These are phyloP conservation scores for Uronychia binucleata DNA, from an alignment of 73 alveolate species.

Conservation along the genomic window DNA sequence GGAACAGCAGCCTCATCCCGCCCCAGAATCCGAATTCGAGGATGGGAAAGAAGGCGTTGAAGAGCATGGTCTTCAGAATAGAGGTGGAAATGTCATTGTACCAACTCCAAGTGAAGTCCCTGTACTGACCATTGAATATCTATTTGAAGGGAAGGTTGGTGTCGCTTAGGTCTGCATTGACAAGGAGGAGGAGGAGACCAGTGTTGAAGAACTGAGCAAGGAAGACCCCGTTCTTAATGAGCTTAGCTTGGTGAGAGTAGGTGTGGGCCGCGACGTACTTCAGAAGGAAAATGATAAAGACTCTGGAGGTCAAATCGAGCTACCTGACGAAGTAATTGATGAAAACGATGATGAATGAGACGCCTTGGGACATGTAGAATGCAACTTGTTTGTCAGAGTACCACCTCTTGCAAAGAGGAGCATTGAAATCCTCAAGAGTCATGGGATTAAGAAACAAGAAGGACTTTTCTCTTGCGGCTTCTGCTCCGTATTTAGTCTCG, in stretches of 20 bases:
- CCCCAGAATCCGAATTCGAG: slow-evolving; percentile 38
- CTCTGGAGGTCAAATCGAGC: too few relatives aligned
- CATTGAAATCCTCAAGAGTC: neutral
- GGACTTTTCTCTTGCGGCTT: too few relatives aligned
- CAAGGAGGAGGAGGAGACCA: slow-evolving; percentile 25
- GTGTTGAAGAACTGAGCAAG: slow-evolving; percentile 38
- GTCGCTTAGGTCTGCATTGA: slow-evolving; percentile 27
- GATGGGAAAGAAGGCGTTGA: slow-evolving; percentile 49
- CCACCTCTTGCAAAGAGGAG: neutral
- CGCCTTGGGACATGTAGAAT: neutral
- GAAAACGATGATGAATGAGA: neutral
- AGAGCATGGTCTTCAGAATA: slow-evolving; percentile 39
- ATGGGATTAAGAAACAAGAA: too few relatives aligned
- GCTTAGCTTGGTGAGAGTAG: neutral
- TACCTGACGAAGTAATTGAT: neutral
- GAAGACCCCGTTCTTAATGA: slow-evolving; percentile 19
- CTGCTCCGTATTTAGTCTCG: too few relatives aligned
- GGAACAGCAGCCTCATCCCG: slow-evolving; percentile 34
- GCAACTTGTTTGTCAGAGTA: neutral
- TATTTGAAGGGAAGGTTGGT: neutral
- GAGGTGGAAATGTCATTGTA: slow-evolving; percentile 36
- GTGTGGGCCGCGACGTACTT: neutral
- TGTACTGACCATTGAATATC: slow-evolving; percentile 43
- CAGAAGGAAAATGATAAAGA: neutral
- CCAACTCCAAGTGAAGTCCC: slow-evolving; percentile 52